A percentile compares a stretch with the other conserved stretches of the same genome.
Evolutionary conservation across 1,139 yeast species (phyloP).

Genomic region (Magnusiomyces starmeri): DNA sequence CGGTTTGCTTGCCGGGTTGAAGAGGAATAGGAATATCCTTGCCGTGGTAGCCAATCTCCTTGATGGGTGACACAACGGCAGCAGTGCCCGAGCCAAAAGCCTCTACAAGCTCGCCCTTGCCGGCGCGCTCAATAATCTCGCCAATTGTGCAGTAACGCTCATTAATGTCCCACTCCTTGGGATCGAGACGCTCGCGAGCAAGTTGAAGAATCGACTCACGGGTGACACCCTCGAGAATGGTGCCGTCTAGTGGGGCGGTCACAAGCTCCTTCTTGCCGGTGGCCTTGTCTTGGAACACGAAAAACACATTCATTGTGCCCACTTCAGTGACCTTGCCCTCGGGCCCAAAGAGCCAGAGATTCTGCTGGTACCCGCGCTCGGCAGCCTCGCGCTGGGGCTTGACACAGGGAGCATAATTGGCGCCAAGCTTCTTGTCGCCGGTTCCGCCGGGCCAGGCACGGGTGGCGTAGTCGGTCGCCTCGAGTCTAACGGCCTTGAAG

Average conservation of each 20-base stretch:
- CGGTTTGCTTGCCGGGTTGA: conserved; percentile 67
- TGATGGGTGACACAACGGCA: conserved; percentile 90
- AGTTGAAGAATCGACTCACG: conserved; percentile 79
- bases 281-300: conserved; percentile 60
- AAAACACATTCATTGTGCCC: conserved; percentile 94
- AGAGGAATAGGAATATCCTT: conserved; percentile 68
- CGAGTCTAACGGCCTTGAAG: conserved; percentile 86
- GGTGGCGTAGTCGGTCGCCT: conserved; percentile 85
- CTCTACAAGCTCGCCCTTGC: conserved; percentile 77
- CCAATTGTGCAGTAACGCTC: conserved; percentile 78
- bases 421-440: conserved; percentile 94
- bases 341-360: conserved; percentile 91
- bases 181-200: conserved; percentile 64
- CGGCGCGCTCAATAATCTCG: conserved; percentile 73
- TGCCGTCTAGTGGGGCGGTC: conserved; percentile 95
- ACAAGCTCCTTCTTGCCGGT: conserved; percentile 86
- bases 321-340: conserved; percentile 89
- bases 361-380: conserved; percentile 82
- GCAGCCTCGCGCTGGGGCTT: conserved; percentile 88
- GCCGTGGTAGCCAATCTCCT: conserved; percentile 75
- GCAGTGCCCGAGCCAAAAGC: conserved; percentile 98
- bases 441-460: conserved; percentile 99
- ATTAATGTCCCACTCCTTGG: conserved; percentile 66
- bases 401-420: conserved; percentile 93
- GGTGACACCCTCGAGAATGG: conserved; percentile 93